phyloP scores from a whole-genome alignment of 2,329 filamentous ascomycete species.

The Dichotomopilus funicola region DNA sequence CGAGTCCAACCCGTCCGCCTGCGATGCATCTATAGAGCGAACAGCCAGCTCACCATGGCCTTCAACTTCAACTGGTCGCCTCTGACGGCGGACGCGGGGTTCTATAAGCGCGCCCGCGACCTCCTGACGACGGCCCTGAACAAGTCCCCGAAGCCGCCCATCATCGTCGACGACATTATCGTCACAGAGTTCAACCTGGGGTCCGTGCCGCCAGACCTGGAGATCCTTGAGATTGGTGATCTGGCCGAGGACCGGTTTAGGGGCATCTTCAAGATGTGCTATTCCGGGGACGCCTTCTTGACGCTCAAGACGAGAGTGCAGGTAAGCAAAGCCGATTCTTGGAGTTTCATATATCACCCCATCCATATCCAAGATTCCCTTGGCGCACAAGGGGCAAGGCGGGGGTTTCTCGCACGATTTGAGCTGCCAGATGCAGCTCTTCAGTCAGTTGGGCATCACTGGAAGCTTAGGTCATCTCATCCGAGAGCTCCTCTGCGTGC shows the following conservation, averaged over 20 bases:
- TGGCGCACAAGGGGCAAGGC: no score
- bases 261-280: conserved; percentile 99
- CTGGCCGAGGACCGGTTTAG: conserved; percentile 94
- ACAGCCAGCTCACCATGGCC: conserved; percentile 66
- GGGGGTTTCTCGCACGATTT: no score
- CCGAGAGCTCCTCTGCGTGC: no score
- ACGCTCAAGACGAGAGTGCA: conserved; percentile 95
- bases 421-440: no score
- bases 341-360: conserved; percentile 7
- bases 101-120: conserved; percentile 85
- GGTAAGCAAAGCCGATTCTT: conserved; percentile 42
- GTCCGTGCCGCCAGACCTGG: conserved; percentile 86
- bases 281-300: conserved; percentile 89
- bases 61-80: conserved; percentile 99
- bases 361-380: not conserved
- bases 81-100: conserved; percentile 86
- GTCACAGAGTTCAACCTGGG: conserved; percentile 97
- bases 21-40: conserved; percentile 22
- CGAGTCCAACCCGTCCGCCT: conserved; percentile 11
- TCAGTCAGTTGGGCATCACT: no score
- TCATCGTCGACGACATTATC: conserved; percentile 98
- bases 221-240: conserved; percentile 96
- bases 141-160: conserved; percentile 95
- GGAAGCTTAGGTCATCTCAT: no score
- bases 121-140: conserved; percentile 92